A percentile compares a stretch with the other conserved stretches of the same genome.
These are phyloP conservation scores for Saccharomyces eubayanus DNA, from an alignment of 805 yeast species.

Conservation along the genomic window DNA sequence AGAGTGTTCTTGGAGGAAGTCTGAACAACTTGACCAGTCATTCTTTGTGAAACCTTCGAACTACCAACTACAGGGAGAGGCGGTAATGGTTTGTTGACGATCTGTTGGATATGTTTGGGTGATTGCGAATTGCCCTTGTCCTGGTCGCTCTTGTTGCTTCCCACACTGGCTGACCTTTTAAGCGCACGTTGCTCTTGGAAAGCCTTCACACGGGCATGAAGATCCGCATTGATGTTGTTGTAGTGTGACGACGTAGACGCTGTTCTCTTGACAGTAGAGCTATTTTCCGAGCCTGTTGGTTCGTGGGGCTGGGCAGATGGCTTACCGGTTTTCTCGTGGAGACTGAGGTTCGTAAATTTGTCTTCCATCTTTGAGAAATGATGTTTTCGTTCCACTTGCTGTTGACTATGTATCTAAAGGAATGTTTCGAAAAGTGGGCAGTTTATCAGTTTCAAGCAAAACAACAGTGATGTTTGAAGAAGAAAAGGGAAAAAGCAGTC, in stretches of 20 bases:
- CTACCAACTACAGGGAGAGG: conserved; percentile 31
- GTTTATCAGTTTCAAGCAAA: neutral
- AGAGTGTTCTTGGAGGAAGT: neutral
- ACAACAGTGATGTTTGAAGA: neutral
- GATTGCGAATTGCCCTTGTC: conserved; percentile 8
- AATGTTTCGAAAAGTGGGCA: neutral
- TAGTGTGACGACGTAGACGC: conserved; percentile 27
- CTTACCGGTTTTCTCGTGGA: neutral
- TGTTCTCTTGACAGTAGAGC: conserved; percentile 7
- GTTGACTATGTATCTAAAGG: neutral
- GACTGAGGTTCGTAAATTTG: neutral
- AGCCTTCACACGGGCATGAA: conserved; percentile 81
- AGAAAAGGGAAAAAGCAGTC: neutral
- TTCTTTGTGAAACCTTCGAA: neutral
- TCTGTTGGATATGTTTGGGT: conserved; percentile 22
- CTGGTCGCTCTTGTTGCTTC: conserved; percentile 14
- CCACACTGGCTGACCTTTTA: conserved; percentile 31
- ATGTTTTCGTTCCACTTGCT: neutral
- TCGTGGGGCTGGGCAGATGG: neutral
- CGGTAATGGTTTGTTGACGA: conserved; percentile 35
- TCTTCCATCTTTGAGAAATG: neutral
- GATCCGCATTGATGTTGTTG: conserved; percentile 52
- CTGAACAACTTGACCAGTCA: neutral
- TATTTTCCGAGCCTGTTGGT: neutral
- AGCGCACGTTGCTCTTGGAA: conserved; percentile 74